Conservation (phyloP, 306 rosid genomes). For the Vicia villosa region DNA sequence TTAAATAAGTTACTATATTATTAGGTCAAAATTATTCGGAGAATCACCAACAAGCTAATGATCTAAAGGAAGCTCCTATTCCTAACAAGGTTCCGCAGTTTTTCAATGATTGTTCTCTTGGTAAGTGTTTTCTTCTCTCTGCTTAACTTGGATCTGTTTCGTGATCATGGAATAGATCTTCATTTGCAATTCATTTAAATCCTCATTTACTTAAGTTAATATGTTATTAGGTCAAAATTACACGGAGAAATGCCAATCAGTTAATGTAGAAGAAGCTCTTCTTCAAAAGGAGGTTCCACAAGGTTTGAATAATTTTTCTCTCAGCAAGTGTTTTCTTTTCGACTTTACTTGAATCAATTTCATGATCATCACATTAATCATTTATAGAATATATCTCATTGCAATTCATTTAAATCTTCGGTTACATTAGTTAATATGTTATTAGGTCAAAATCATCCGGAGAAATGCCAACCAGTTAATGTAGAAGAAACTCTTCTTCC, state of each 20-base stretch:
- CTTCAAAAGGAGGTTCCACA: conserved; percentile 15
- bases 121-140: conserved; percentile 33
- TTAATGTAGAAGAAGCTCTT: conserved; percentile 34
- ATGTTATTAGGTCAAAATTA: conserved; percentile 34
- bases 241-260: conserved; percentile 30
- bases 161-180: background rate
- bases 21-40: conserved; percentile 35
- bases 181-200: background rate
- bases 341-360: background rate
- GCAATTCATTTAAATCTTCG: too few species aligned
- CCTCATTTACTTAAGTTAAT: background rate
- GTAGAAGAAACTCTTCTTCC: too few species aligned
- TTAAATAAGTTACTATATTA: conserved; percentile 3
- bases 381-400: background rate
- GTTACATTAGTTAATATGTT: background rate
- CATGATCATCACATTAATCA: background rate
- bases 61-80: conserved; percentile 30
- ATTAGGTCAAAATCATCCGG: too few species aligned
- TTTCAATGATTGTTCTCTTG: conserved; percentile 27
- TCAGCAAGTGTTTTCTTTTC: conserved; percentile 22
- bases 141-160: background rate
- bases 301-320: conserved; percentile 19
- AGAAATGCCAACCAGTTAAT: too few species aligned
- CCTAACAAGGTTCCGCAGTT: conserved; percentile 23
- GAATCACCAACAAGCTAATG: conserved; percentile 33